These are phyloP conservation scores for Coleophoma cylindrospora DNA, from an alignment of 2,329 filamentous ascomycete genomes.

Conservation along the genomic window DNA sequence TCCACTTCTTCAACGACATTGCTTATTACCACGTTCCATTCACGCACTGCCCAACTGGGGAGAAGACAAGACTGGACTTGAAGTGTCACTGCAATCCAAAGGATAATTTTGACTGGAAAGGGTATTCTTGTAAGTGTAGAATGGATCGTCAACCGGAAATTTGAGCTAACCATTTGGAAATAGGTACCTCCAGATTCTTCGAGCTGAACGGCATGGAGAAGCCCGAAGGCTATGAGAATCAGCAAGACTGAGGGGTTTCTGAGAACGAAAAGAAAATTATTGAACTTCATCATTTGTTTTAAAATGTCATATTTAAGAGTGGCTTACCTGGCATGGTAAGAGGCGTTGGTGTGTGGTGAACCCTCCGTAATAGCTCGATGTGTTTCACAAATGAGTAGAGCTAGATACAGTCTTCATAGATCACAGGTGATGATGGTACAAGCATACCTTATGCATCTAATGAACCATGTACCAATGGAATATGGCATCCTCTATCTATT, in stretches of 20 bases:
- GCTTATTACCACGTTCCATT: slow-evolving; percentile 98
- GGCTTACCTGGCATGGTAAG: slow-evolving; percentile 14
- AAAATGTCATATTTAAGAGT: not conserved
- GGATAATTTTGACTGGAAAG: slow-evolving; percentile 99
- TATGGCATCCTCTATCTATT: too few relatives aligned
- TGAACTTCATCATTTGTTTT: not conserved
- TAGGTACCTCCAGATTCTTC: slow-evolving; percentile 82
- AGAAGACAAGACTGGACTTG: slow-evolving; percentile 76
- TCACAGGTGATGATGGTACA: too few relatives aligned
- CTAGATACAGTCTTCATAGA: slow-evolving; percentile 2
- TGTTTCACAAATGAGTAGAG: not conserved
- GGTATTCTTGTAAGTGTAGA: slow-evolving; percentile 78
- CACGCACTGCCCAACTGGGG: slow-evolving; percentile 91
- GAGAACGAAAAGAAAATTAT: not conserved
- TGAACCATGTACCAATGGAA: too few relatives aligned
- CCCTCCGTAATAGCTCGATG: not conserved
- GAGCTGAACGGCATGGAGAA: slow-evolving; percentile 77
- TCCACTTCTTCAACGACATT: slow-evolving; percentile 99
- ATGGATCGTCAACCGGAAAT: not conserved
- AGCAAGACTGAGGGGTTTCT: slow-evolving; percentile 42
- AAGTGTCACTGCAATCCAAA: slow-evolving; percentile 93
- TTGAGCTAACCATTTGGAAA: slow-evolving; percentile 14
- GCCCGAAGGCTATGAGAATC: slow-evolving; percentile 78
- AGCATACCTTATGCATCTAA: too few relatives aligned
- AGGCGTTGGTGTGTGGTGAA: slow-evolving; percentile 1